Conservation (phyloP, 805 yeast genomes). For the Myxozyma sirexii region DNA sequence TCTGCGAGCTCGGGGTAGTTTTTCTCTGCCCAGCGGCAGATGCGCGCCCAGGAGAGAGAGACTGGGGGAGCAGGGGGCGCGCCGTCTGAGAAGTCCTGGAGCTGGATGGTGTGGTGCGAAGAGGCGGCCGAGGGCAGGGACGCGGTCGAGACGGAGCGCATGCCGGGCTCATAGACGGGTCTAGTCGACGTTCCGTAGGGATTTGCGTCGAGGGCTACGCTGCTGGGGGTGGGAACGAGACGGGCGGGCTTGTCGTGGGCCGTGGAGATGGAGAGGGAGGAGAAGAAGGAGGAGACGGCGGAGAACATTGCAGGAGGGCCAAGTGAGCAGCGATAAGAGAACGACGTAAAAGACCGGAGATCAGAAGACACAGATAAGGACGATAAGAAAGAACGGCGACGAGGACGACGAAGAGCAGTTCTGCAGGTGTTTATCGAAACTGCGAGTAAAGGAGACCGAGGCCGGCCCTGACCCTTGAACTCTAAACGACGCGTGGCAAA, state of each 20-base stretch:
- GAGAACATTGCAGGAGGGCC: background rate
- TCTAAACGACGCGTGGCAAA: conserved; percentile 2
- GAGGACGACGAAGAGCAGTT: background rate
- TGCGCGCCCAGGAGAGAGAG: conserved; percentile 80
- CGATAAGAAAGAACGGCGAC: background rate
- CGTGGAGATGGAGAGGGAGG: conserved; percentile 3
- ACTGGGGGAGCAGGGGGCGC: conserved; percentile 65
- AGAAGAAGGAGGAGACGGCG: conserved; percentile 9
- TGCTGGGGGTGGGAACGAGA: conserved; percentile 10
- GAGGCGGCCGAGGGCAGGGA: conserved; percentile 18
- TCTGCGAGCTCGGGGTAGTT: conserved; percentile 81
- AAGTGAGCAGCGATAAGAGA: background rate
- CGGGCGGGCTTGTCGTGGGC: background rate
- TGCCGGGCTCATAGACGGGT: conserved; percentile 29
- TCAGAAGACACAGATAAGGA: no score
- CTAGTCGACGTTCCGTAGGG: conserved; percentile 16
- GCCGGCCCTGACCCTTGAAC: background rate
- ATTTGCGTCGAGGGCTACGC: conserved; percentile 5
- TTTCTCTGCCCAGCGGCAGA: conserved; percentile 78
- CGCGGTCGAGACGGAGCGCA: conserved; percentile 31
- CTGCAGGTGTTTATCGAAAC: background rate
- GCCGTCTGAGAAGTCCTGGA: conserved; percentile 55
- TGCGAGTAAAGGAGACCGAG: background rate
- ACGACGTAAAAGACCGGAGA: background rate
- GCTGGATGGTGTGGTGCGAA: conserved; percentile 40